phyloP scores from a whole-genome alignment of 768 basidiomycete species.

The Cubamyces lactineus region DNA sequence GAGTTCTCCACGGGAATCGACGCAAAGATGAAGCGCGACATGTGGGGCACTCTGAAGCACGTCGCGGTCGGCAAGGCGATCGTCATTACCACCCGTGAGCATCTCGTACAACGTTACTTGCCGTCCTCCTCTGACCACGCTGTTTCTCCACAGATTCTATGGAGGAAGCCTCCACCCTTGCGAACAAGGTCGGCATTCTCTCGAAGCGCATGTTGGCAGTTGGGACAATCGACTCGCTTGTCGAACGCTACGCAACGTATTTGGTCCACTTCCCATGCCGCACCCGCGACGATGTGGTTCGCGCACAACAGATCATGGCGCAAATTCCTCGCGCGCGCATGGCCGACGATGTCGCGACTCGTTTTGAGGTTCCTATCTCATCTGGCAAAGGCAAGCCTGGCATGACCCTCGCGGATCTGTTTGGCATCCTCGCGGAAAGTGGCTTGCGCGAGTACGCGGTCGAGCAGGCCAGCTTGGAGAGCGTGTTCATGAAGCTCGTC shows the following conservation, averaged over 20 bases:
- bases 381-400: slow-evolving; percentile 23
- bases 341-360: slow-evolving; percentile 75
- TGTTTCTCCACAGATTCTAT: slow-evolving; percentile 58
- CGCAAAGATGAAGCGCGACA: slow-evolving; percentile 81
- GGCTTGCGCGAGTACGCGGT: slow-evolving; percentile 70
- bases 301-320: slow-evolving; percentile 63
- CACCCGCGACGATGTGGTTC: slow-evolving; percentile 59
- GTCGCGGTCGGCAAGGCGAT: slow-evolving; percentile 71
- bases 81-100: slow-evolving; percentile 69
- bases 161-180: slow-evolving; percentile 82
- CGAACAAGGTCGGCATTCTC: slow-evolving; percentile 78
- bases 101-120: too few species aligned
- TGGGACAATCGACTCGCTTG: slow-evolving; percentile 65
- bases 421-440: slow-evolving; percentile 53
- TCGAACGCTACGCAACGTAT: slow-evolving; percentile 70
- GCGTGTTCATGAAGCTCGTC: slow-evolving; percentile 73
- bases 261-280: slow-evolving; percentile 77
- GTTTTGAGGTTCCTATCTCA: slow-evolving; percentile 69
- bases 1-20: slow-evolving; percentile 86
- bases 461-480: slow-evolving; percentile 70
- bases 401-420: slow-evolving; percentile 60
- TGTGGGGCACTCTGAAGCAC: slow-evolving; percentile 74
- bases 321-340: slow-evolving; percentile 63
- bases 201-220: slow-evolving; percentile 72
- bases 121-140: too few species aligned